Percentiles rank a stretch among this genome's conserved stretches.
Evolutionary conservation across 1,284 basidiomycete genomes (phyloP).

Genomic region (Tylopilus orsonianus): DNA sequence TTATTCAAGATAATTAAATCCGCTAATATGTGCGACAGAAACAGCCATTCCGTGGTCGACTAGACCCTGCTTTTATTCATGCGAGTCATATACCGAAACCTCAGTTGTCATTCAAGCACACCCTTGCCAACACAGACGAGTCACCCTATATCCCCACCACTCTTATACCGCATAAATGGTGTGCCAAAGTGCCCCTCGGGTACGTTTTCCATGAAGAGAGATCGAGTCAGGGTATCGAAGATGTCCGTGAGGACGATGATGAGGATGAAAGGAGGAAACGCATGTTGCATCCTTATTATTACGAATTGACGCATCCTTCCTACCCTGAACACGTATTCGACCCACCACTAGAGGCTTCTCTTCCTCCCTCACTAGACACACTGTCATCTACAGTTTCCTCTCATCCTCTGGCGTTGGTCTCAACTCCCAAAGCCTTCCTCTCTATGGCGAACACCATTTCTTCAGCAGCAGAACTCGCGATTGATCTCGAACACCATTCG

Average conservation of each 20-base stretch:
- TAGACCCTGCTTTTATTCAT: conserved; percentile 66
- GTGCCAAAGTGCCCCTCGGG: conserved; percentile 77
- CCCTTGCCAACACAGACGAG: conserved; percentile 55
- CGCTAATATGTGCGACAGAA: conserved; percentile 29
- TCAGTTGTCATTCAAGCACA: conserved; percentile 67
- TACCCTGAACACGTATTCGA: conserved; percentile 73
- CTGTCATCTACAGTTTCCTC: background rate
- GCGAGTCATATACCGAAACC: conserved; percentile 76
- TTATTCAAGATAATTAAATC: background rate
- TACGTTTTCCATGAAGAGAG: conserved; percentile 46
- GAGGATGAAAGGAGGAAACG: conserved; percentile 27
- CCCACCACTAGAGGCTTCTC: conserved; percentile 42
- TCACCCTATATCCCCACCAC: conserved; percentile 57
- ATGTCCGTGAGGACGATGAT: conserved; percentile 14
- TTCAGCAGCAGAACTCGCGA: conserved; percentile 76
- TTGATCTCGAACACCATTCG: conserved; percentile 94
- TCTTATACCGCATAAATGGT: conserved; percentile 66
- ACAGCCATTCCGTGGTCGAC: conserved; percentile 38
- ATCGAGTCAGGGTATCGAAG: conserved; percentile 29
- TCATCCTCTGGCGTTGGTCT: conserved; percentile 70
- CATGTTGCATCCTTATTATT: conserved; percentile 73
- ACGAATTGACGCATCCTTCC: conserved; percentile 73
- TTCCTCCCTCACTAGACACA: conserved; percentile 51
- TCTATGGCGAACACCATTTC: conserved; percentile 69
- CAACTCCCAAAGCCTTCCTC: conserved; percentile 56